A percentile compares a stretch with the other conserved stretches of the same genome.
Conservation (phyloP, 2,329 filamentous ascomycete species). For the Penicillium concentricum region DNA sequence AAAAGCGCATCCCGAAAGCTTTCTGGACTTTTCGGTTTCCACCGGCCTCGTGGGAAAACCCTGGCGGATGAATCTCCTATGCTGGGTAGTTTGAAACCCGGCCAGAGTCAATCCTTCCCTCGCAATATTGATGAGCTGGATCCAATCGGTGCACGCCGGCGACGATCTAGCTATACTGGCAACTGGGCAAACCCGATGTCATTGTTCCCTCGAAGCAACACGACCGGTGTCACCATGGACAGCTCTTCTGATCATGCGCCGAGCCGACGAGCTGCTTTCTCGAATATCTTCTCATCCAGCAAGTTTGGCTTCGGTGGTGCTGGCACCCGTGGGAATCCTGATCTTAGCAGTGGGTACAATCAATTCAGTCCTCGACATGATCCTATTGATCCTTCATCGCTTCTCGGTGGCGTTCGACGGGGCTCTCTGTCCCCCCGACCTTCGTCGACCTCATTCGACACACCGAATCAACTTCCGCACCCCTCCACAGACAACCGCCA, state of each 20-base stretch:
- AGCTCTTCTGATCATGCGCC: conserved; percentile 43
- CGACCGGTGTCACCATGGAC: conserved; percentile 42
- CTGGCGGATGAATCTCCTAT: conserved; percentile 58
- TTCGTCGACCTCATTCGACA: conserved; percentile 56
- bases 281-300: conserved; percentile 45
- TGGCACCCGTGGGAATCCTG: conserved; percentile 32
- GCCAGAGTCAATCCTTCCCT: conserved; percentile 65
- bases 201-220: conserved; percentile 47
- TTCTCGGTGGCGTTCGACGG: conserved; percentile 43
- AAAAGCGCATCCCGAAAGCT: conserved; percentile 54
- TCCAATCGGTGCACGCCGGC: conserved; percentile 49
- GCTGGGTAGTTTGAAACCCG: conserved; percentile 58
- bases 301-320: conserved; percentile 38
- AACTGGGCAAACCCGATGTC: conserved; percentile 55
- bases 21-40: conserved; percentile 57
- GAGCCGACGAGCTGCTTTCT: conserved; percentile 41
- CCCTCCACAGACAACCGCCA: conserved; percentile 77
- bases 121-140: conserved; percentile 54
- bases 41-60: conserved; percentile 62
- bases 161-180: conserved; percentile 58
- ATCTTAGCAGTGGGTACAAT: conserved; percentile 43
- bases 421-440: conserved; percentile 48
- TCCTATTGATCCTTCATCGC: conserved; percentile 47
- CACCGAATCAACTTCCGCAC: conserved; percentile 60
- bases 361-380: conserved; percentile 49